Evolutionary conservation across 495 filamentous ascomycete species (phyloP).

Genomic region (Neurospora sp.): DNA sequence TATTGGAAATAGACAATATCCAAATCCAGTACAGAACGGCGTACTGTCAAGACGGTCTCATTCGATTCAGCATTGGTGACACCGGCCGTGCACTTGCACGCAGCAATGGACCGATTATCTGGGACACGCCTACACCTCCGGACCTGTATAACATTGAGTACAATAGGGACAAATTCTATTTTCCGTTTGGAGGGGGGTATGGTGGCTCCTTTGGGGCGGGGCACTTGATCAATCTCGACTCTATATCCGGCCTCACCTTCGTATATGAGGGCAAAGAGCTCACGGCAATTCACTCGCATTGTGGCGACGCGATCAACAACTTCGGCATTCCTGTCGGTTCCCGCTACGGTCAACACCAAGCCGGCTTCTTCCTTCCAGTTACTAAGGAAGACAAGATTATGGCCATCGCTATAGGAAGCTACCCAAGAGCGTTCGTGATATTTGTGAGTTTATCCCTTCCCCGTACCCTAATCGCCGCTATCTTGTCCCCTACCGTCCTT

Average conservation of each 20-base stretch:
- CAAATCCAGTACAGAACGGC: background rate
- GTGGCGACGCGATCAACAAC: background rate
- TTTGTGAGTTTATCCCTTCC: background rate
- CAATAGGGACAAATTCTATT: background rate
- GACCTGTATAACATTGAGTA: background rate
- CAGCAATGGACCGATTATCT: background rate
- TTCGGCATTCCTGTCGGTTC: background rate
- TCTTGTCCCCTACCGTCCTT: accelerated
- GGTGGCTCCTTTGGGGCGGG: background rate
- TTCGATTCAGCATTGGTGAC: background rate
- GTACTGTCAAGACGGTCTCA: background rate
- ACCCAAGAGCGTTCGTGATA: background rate
- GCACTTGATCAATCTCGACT: background rate
- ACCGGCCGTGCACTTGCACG: background rate
- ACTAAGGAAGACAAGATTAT: background rate
- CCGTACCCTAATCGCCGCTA: accelerated
- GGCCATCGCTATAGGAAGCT: background rate
- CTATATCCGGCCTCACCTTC: background rate
- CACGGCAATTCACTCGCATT: background rate
- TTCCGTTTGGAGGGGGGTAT: background rate
- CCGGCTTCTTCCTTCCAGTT: background rate
- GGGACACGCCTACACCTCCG: background rate
- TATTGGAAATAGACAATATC: background rate
- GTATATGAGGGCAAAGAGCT: background rate
- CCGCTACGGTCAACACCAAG: background rate